Evolutionary conservation across 2,329 filamentous ascomycete species (phyloP).

Genomic region (Fusarium compactum): DNA sequence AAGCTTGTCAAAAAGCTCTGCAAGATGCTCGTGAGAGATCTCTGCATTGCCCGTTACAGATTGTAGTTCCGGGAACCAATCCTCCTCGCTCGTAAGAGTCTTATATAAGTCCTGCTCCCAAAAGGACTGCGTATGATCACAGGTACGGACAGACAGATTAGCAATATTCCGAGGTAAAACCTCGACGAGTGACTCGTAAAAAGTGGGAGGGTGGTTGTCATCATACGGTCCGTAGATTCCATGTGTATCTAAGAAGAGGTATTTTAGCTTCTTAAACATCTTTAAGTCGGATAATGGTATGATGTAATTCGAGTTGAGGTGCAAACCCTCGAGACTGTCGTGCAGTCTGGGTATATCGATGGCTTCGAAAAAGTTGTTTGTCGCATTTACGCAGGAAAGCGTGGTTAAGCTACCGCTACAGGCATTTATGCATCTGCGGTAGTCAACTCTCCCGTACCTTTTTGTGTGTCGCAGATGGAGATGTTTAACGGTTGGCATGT

Average conservation of each 20-base stretch:
- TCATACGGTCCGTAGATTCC: not conserved
- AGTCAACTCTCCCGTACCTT: not conserved
- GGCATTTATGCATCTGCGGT: not conserved
- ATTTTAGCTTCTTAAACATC: not conserved
- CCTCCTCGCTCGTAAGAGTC: not conserved
- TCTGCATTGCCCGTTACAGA: not conserved
- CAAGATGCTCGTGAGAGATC: not conserved
- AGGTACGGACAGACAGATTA: not conserved
- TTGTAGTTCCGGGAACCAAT: not conserved
- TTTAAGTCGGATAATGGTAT: not conserved
- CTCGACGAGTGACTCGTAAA: not conserved
- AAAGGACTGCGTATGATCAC: rapidly evolving
- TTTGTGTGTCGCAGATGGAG: rapidly evolving
- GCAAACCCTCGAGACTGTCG: not conserved
- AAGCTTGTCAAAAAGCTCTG: not conserved
- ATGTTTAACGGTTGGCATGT: not conserved
- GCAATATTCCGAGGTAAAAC: not conserved
- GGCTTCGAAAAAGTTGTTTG: not conserved
- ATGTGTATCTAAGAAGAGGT: not conserved
- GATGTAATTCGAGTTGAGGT: not conserved
- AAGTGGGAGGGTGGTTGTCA: not conserved
- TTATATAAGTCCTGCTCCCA: not conserved
- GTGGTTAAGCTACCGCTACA: not conserved
- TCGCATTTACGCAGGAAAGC: not conserved
- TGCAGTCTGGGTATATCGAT: not conserved